phyloP scores from a whole-genome alignment of 2,329 filamentous ascomycete genomes.

The Aspergillus brunneoviolaceus region DNA sequence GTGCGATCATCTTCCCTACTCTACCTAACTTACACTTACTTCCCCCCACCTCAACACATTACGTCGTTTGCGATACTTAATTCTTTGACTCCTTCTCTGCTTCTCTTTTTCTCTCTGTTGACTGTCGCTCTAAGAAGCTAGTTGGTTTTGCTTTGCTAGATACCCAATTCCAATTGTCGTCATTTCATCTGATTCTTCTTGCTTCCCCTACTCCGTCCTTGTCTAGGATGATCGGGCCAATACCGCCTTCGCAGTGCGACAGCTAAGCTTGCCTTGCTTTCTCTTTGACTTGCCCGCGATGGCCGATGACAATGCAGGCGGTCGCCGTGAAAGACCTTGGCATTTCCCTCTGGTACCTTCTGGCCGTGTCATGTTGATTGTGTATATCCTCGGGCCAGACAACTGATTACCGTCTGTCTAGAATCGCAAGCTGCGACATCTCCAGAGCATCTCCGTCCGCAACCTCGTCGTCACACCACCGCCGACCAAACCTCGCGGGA shows the following conservation, averaged over 20 bases:
- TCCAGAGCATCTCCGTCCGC: conserved; percentile 81
- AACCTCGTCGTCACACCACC: conserved; percentile 71
- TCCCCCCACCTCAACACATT: background rate
- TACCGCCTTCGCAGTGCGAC: conserved; percentile 5
- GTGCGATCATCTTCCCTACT: background rate
- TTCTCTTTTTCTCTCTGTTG: too few relatives aligned
- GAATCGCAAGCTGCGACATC: conserved; percentile 85
- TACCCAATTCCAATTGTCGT: background rate
- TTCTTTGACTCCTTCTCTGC: background rate
- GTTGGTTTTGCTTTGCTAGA: too few relatives aligned
- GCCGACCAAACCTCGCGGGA: conserved; percentile 51
- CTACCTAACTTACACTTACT: too few relatives aligned
- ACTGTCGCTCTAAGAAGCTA: too few relatives aligned
- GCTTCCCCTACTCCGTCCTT: background rate
- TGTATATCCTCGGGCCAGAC: background rate
- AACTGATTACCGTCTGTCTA: conserved; percentile 39
- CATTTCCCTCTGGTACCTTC: conserved; percentile 51
- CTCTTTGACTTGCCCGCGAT: conserved; percentile 19
- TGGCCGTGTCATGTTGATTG: background rate
- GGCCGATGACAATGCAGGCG: conserved; percentile 28
- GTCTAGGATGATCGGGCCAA: conserved; percentile 21
- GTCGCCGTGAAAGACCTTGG: conserved; percentile 50
- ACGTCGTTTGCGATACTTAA: background rate
- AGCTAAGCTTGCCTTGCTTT: conserved; percentile 12
- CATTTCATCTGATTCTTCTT: background rate